A percentile compares a stretch with the other conserved stretches of the same genome.
These are phyloP conservation scores for Gymnopilus dilepis DNA, from an alignment of 768 basidiomycete species.

Conservation along the genomic window DNA sequence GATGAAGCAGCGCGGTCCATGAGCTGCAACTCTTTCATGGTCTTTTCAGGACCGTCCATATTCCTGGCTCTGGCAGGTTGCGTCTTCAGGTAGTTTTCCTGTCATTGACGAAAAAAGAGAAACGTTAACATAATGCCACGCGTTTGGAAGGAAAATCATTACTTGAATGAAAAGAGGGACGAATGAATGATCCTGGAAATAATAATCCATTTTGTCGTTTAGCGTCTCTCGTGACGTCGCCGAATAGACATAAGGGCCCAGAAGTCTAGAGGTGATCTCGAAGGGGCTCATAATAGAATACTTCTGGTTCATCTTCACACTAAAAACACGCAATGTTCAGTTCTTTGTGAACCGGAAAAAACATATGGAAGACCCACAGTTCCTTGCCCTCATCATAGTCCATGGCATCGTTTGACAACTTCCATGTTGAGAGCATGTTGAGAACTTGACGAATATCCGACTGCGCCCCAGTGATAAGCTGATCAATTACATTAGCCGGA, in stretches of 20 bases:
- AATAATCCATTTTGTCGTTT: slow-evolving; percentile 92
- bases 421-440: slow-evolving; percentile 99
- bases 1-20: slow-evolving; percentile 90
- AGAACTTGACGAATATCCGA: slow-evolving; percentile 97
- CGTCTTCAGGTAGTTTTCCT: slow-evolving; percentile 96
- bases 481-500: slow-evolving; percentile 90
- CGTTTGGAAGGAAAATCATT: slow-evolving; percentile 4
- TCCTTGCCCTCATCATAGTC: slow-evolving; percentile 90
- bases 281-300: slow-evolving; percentile 91
- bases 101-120: slow-evolving; percentile 7
- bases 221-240: slow-evolving; percentile 79
- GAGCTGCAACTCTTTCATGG: slow-evolving; percentile 75
- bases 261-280: slow-evolving; percentile 85
- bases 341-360: neutral
- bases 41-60: slow-evolving; percentile 64
- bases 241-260: slow-evolving; percentile 92
- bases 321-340: slow-evolving; percentile 33
- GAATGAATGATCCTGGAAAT: slow-evolving; percentile 96
- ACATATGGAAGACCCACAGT: slow-evolving; percentile 70
- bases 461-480: slow-evolving; percentile 86
- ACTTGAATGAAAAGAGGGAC: slow-evolving; percentile 96
- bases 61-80: slow-evolving; percentile 67
- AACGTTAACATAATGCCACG: neutral
- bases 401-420: slow-evolving; percentile 80
- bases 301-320: slow-evolving; percentile 91